Evolutionary conservation across 1,139 yeast genomes (phyloP).

Genomic region (Hemisphaericaspora lyxosophila): DNA sequence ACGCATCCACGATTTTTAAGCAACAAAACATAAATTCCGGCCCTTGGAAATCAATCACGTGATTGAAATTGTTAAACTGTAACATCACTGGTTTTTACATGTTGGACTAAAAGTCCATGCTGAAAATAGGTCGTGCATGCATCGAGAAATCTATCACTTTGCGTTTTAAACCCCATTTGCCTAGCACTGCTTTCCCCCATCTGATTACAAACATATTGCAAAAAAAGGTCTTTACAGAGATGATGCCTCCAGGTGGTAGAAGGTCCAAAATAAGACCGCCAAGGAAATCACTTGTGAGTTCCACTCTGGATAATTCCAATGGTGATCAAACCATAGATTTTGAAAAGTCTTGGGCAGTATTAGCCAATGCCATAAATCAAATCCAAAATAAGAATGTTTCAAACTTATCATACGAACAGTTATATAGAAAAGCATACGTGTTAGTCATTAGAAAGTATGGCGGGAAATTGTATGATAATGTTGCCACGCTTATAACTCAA

Average conservation of each 20-base stretch:
- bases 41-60: background rate
- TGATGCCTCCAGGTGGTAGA: conserved; percentile 45
- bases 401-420: conserved; percentile 75
- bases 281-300: conserved; percentile 43
- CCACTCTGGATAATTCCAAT: conserved; percentile 18
- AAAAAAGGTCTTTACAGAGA: conserved; percentile 1
- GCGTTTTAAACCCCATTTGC: too few relatives aligned
- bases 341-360: conserved; percentile 66
- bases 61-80: too few relatives aligned
- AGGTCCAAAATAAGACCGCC: conserved; percentile 77
- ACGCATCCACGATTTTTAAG: conserved; percentile 6
- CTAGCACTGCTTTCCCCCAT: too few relatives aligned
- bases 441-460: conserved; percentile 78
- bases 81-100: background rate
- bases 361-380: conserved; percentile 73
- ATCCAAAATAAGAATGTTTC: conserved; percentile 77
- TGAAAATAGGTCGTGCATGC: too few relatives aligned
- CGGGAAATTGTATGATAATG: conserved; percentile 63
- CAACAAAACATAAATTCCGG: background rate
- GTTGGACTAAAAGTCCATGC: too few relatives aligned
- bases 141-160: too few relatives aligned
- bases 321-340: conserved; percentile 49
- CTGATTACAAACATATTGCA: background rate
- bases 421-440: conserved; percentile 80
- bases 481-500: conserved; percentile 48